Evolutionary conservation across 129 eudicot species (phyloP).

Genomic region (Artemisia argyi): DNA sequence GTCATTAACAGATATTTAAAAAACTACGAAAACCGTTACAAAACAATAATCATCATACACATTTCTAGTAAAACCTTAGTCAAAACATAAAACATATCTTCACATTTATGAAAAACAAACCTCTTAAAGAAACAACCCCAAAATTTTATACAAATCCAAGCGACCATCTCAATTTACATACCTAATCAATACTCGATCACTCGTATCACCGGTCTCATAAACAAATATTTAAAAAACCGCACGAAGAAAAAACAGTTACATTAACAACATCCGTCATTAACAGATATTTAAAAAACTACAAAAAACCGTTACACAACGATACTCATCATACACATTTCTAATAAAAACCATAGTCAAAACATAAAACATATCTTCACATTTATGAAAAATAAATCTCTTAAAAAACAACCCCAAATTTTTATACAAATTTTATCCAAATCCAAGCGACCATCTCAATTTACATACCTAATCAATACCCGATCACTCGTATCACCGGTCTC

Average conservation of each 20-base stretch:
- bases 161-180: no score
- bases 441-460: no score
- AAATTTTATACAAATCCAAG: no score
- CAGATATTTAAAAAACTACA: neutral
- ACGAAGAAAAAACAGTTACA: neutral
- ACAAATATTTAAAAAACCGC: no score
- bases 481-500: neutral
- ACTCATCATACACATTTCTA: neutral
- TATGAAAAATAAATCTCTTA: neutral
- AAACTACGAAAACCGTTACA: neutral
- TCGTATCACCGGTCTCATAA: neutral
- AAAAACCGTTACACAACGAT: neutral
- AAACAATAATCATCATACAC: no score
- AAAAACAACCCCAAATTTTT: neutral
- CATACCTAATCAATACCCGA: neutral
- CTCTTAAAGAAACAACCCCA: neutral
- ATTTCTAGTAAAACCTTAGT: neutral
- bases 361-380: neutral
- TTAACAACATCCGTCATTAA: neutral
- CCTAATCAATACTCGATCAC: neutral
- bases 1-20: neutral
- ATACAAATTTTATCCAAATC: neutral
- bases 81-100: neutral
- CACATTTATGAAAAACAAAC: constrained; percentile 5
- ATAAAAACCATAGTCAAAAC: neutral